Evolutionary conservation across 2,329 filamentous ascomycete species (phyloP), one percentile per base, ranked within the genome.

Genomic region (Cytospora piceicola): DNA sequence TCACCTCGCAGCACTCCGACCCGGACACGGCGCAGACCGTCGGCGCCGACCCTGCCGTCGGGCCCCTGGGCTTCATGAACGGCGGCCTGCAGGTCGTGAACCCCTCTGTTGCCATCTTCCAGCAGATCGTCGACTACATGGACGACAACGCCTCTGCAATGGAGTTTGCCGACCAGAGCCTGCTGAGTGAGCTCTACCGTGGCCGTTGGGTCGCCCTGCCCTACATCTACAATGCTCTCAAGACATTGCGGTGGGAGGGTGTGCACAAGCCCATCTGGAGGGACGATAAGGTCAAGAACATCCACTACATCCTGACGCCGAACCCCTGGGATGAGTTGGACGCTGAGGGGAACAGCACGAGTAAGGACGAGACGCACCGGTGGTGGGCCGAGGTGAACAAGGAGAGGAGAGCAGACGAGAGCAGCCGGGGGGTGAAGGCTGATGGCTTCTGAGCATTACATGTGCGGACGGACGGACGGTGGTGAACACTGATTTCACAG

Each of bases 211-310:
- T 85, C 15, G 73, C 83, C 7, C 77, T 89, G 70, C 85, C 85
- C 1, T 88, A 88, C 70, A 76, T 82, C 17, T 88, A 88, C 74
- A 89, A 89, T 69, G 86, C 85, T 12, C 80, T 89, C 68, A 88
- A 88, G 81, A 88, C 86, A 20, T 67, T 88, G 77, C 76, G 84
- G 20, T 80, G 80, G 77, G 71, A 77, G 20, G 79, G 77, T 15
- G 84, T 87, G 34, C 86, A 89, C 71, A 74, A 76, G 32, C 72
- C 76, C 64, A 84, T 89, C 64, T 89, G 86, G 86, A 75, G 78
- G 14, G 86, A 89, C 70, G 82, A 82, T 22, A 73, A 76, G 51
- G 83, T 88, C 58, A 87, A 86, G 78, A 87, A 87, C 70, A 74
- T 89, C 7, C 86, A 89, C 72, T 88, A 86, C 67, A 87, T 89